These are phyloP conservation scores for Yueomyces sinensis DNA, from an alignment of 805 yeast species.

Conservation along the genomic window DNA sequence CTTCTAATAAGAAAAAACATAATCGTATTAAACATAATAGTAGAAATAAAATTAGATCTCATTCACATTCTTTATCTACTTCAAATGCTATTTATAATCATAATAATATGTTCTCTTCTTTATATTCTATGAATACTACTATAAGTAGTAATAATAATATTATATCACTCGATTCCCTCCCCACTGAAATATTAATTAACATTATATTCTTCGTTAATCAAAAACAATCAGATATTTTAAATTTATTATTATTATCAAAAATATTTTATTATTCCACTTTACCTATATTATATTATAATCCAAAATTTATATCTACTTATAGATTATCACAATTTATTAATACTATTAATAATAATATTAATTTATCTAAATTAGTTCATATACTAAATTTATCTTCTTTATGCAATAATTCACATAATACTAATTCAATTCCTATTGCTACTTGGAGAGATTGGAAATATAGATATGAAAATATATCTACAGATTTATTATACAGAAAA, in stretches of 20 bases:
- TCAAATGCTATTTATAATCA: no score
- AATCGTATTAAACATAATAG: no score
- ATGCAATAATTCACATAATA: constrained; percentile 25
- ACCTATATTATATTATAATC: constrained; percentile 38
- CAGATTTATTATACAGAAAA: not conserved
- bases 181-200: constrained; percentile 21
- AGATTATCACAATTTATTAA: constrained; percentile 72
- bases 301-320: constrained; percentile 56
- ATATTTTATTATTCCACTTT: constrained; percentile 39
- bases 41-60: no score
- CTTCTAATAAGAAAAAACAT: no score
- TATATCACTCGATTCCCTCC: constrained; percentile 9
- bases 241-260: constrained; percentile 38
- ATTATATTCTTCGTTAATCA: constrained; percentile 10
- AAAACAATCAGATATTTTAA: constrained; percentile 19
- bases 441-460: constrained; percentile 92
- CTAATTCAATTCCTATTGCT: constrained; percentile 33
- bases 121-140: no score
- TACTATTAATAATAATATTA: constrained; percentile 41
- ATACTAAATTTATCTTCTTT: constrained; percentile 43
- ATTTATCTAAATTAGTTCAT: constrained; percentile 44
- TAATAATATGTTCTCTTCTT: no score
- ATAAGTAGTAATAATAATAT: no score
- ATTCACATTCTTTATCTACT: no score
- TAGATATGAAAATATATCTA: constrained; percentile 24